phyloP scores from a whole-genome alignment of 148 eudicot genomes.

The Rhododendron ovatum region DNA sequence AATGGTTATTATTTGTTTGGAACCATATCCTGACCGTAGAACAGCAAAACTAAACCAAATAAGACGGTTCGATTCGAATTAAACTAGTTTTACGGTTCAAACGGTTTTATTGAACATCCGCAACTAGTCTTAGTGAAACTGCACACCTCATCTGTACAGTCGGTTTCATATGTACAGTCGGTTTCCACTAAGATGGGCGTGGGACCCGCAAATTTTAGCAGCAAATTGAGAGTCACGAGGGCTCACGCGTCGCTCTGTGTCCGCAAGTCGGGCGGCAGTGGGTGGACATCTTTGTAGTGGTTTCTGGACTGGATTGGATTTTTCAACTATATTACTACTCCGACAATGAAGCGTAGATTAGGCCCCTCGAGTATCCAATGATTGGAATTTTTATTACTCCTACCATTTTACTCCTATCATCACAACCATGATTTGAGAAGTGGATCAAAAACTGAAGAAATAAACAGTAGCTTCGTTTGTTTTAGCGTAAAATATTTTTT shows the following conservation, averaged over 20 bases:
- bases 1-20: too few species aligned
- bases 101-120: too few species aligned
- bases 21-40: too few species aligned
- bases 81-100: too few species aligned
- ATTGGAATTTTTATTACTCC: not conserved
- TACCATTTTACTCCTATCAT: not conserved
- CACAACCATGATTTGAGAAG: not conserved
- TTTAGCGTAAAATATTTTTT: too few species aligned
- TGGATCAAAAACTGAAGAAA: not conserved
- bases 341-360: not conserved
- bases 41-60: too few species aligned
- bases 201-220: not conserved
- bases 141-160: not conserved
- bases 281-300: not conserved
- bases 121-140: too few species aligned
- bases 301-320: not conserved
- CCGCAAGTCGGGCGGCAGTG: not conserved
- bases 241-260: slow-evolving; percentile 11
- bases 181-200: not conserved
- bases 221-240: not conserved
- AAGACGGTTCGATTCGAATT: too few species aligned
- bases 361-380: slow-evolving; percentile 7
- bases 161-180: not conserved
- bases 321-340: not conserved
- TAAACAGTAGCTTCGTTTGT: too few species aligned